These are phyloP conservation scores for Blastobotrys persicus DNA, from an alignment of 1,139 yeast species.

Conservation along the genomic window DNA sequence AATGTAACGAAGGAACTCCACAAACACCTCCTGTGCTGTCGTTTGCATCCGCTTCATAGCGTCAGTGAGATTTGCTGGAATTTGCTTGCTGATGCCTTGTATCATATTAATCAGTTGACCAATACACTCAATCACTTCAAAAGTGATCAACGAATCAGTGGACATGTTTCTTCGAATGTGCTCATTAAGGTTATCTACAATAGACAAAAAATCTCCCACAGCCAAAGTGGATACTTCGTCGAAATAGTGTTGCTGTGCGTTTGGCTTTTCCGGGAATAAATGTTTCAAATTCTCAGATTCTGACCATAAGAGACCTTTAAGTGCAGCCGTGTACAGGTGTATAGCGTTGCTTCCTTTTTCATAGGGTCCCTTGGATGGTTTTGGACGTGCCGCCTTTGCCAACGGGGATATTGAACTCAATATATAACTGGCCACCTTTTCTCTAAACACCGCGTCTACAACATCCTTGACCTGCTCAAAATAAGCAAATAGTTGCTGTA, in stretches of 20 bases:
- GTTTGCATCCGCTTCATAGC: conserved; percentile 25
- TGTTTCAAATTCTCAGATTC: conserved; percentile 25
- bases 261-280: conserved; percentile 22
- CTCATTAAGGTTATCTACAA: conserved; percentile 38
- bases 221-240: conserved; percentile 42
- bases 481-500: conserved; percentile 24
- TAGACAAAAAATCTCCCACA: conserved; percentile 37
- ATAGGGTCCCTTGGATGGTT: conserved; percentile 44
- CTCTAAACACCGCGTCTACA: conserved; percentile 46
- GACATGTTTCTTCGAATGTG: conserved; percentile 25
- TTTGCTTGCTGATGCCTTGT: conserved; percentile 19
- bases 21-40: conserved; percentile 47
- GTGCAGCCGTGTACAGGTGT: conserved; percentile 51
- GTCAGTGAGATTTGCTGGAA: conserved; percentile 26
- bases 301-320: conserved; percentile 44
- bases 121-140: conserved; percentile 32
- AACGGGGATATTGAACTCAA: conserved; percentile 43
- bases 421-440: conserved; percentile 48
- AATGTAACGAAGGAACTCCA: conserved; percentile 55
- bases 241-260: conserved; percentile 30
- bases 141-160: conserved; percentile 28
- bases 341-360: conserved; percentile 66
- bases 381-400: conserved; percentile 43
- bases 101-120: conserved; percentile 22
- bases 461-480: conserved; percentile 39